Conservation (phyloP, 768 basidiomycete species). For the Boletus subparvulus region DNA sequence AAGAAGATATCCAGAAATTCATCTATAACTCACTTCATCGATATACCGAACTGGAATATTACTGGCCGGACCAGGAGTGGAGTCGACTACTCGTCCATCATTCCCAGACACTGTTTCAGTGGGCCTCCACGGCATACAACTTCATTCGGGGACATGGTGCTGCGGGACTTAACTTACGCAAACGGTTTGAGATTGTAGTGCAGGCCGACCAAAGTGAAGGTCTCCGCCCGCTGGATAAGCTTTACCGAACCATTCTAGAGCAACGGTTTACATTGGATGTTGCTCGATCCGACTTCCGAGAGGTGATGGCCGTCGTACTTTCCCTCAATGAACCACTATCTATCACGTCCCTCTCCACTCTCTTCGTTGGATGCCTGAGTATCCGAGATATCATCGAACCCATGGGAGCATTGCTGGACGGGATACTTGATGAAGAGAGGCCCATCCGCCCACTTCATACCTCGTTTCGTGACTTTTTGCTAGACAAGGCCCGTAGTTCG, state of each 20-base stretch:
- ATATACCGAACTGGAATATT: not conserved
- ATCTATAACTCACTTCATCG: not conserved
- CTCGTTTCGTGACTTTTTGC: too few species aligned
- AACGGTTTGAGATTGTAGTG: not conserved
- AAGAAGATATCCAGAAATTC: conserved; percentile 1
- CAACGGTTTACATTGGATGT: not conserved
- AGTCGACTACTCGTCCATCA: conserved; percentile 8
- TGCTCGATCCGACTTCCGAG: not conserved
- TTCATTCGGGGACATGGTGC: too few species aligned
- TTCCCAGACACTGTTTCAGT: conserved; percentile 26
- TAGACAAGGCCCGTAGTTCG: too few species aligned
- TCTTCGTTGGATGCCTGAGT: too few species aligned
- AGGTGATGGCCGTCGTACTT: not conserved
- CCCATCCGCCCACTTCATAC: too few species aligned
- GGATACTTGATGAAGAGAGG: not conserved
- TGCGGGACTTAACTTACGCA: too few species aligned
- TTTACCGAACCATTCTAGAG: not conserved
- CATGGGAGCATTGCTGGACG: not conserved
- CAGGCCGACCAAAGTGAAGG: too few species aligned
- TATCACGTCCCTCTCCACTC: not conserved
- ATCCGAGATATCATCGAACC: too few species aligned
- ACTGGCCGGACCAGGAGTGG: conserved; percentile 3
- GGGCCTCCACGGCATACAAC: conserved; percentile 21
- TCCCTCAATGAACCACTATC: not conserved
- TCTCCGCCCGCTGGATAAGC: not conserved